Evolutionary conservation across 2,329 filamentous ascomycete species (phyloP), one percentile per base, ranked within the genome.

Genomic region (Cytospora chrysosperma): DNA sequence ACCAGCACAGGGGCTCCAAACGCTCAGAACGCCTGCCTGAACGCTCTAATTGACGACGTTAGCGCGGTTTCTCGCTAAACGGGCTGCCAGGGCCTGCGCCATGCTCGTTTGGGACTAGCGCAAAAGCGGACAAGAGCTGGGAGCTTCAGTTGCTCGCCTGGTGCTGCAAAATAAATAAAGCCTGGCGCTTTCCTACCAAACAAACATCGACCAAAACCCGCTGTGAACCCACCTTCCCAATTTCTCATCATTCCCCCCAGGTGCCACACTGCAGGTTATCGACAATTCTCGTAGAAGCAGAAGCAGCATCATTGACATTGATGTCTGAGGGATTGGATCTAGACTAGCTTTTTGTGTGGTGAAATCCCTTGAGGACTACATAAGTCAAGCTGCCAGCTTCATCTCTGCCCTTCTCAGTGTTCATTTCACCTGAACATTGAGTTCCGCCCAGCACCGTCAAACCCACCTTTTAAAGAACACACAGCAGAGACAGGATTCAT

Each of bases 271-370:
- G 58, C 58, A 49, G 37, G 49, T 47, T 34, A 24, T 40, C 58
- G 54, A 27, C 58, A n/a, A 61, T 34, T 61, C 21, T 49, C 58
- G 58, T 61, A 61, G 58, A 61, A 55, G 49, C 58, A 61, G n/a
- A 37, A 61, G 43, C n/a, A 43, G 40, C 40, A 43, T 43, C 40
- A 43, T 43, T 43, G 40, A 43, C 40, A 43, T 49, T 26, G 37
- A 10, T 51, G 51, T 30, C 37, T 54, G 50, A 61, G 28, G 58
- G 51, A 49, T 61, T 55, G 58, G 51, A 27, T 8, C 51, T 54
- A 52, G 58, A 19, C 58, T 52, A 49, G 58, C n/a, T 49, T 47
- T 37, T 54, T 47, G 52, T 37, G 50, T 21, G 43, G 34, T 60
- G 58, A 47, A 52, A 51, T 43, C 37, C 51, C 51, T 61, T 21